Percentiles rank a stretch among this genome's conserved stretches.
Conservation (phyloP, 2,329 filamentous ascomycete genomes). For the Penicillium sp. region DNA sequence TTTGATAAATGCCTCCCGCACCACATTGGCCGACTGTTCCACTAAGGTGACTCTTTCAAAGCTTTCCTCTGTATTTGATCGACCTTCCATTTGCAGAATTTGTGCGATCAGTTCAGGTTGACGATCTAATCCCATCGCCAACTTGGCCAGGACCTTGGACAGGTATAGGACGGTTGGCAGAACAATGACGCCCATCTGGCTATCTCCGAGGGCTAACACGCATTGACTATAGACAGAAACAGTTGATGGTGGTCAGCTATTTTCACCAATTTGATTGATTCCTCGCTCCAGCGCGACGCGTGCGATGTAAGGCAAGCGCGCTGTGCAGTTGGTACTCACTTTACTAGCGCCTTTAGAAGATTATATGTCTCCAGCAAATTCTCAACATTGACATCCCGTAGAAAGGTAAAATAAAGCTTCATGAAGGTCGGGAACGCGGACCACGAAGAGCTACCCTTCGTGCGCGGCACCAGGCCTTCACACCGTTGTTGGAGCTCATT, state of each 20-base stretch:
- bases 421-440: slow-evolving; percentile 72
- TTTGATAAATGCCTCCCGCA: slow-evolving; percentile 84
- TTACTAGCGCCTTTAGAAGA: slow-evolving; percentile 65
- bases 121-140: slow-evolving; percentile 79
- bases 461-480: slow-evolving; percentile 57
- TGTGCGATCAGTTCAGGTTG: slow-evolving; percentile 69
- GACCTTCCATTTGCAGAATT: slow-evolving; percentile 43
- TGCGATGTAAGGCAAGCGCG: no score
- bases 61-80: slow-evolving; percentile 52
- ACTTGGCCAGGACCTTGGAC: slow-evolving; percentile 69
- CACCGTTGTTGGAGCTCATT: slow-evolving; percentile 56
- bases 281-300: not conserved
- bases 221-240: slow-evolving; percentile 56
- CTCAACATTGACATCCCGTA: slow-evolving; percentile 71
- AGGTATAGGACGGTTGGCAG: slow-evolving; percentile 78
- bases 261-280: no score
- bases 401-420: slow-evolving; percentile 71
- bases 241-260: not conserved
- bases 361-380: slow-evolving; percentile 71
- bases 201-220: slow-evolving; percentile 72
- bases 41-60: slow-evolving; percentile 72
- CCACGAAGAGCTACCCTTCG: slow-evolving; percentile 65
- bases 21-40: slow-evolving; percentile 79
- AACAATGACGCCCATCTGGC: slow-evolving; percentile 71
- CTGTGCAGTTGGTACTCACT: slow-evolving; percentile 51